phyloP scores from a whole-genome alignment of 1,284 basidiomycete genomes.

The Ustilago loliicola region DNA sequence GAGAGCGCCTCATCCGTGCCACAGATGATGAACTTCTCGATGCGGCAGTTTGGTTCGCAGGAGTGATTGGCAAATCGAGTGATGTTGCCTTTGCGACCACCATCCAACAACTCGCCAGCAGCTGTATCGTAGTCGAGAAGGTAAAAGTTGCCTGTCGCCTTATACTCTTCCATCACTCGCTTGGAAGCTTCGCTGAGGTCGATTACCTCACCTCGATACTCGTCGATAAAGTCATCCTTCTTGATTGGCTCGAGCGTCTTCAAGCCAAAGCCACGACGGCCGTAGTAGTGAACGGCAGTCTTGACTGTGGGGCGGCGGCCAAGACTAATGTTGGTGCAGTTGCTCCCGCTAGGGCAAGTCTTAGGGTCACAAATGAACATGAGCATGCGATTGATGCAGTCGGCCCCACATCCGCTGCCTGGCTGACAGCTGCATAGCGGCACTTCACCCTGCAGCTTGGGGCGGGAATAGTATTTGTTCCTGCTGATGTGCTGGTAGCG shows the following conservation, averaged over 20 bases:
- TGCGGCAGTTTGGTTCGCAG: slow-evolving; percentile 65
- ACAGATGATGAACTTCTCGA: slow-evolving; percentile 66
- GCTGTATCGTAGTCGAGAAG: slow-evolving; percentile 64
- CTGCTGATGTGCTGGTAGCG: slow-evolving; percentile 57
- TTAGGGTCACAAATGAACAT: slow-evolving; percentile 62
- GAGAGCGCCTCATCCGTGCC: slow-evolving; percentile 60
- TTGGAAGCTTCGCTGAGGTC: slow-evolving; percentile 55
- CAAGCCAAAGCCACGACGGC: slow-evolving; percentile 63
- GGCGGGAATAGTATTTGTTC: slow-evolving; percentile 58
- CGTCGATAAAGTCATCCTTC: slow-evolving; percentile 59
- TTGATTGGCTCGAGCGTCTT: slow-evolving; percentile 54
- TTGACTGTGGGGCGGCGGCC: slow-evolving; percentile 56
- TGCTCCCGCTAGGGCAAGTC: slow-evolving; percentile 59
- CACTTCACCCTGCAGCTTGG: slow-evolving; percentile 58
- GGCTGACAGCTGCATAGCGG: slow-evolving; percentile 61
- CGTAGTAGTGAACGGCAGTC: slow-evolving; percentile 54
- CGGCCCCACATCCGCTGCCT: slow-evolving; percentile 48
- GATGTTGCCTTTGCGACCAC: slow-evolving; percentile 64
- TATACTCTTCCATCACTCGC: slow-evolving; percentile 58
- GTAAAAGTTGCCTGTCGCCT: slow-evolving; percentile 62
- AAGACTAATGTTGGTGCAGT: slow-evolving; percentile 64
- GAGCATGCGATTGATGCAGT: slow-evolving; percentile 65
- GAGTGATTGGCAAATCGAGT: slow-evolving; percentile 67
- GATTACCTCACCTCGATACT: slow-evolving; percentile 68
- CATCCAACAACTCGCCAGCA: slow-evolving; percentile 65